Conservation (phyloP, 2,329 filamentous ascomycete species). For the Ceratocystis alfenasii region DNA sequence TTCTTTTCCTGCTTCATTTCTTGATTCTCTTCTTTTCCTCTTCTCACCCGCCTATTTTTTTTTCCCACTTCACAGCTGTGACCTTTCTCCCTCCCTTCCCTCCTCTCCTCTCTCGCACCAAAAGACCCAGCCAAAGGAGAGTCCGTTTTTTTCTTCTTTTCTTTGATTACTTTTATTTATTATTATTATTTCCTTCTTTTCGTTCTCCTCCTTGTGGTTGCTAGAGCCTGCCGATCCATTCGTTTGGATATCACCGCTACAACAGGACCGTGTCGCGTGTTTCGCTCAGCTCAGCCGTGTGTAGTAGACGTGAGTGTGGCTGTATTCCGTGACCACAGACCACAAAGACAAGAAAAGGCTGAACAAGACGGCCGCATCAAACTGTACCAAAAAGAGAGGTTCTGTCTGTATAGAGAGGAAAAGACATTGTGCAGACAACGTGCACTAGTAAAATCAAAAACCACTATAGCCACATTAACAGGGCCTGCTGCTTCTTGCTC, state of each 20-base stretch:
- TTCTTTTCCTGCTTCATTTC: conserved; percentile 13
- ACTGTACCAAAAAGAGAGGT: no score
- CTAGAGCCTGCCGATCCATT: neutral
- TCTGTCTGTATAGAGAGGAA: neutral
- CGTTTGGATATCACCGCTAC: neutral
- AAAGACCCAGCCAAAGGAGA: conserved; percentile 6
- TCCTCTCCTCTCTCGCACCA: neutral
- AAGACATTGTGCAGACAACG: neutral
- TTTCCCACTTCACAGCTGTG: no score
- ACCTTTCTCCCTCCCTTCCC: neutral
- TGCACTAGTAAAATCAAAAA: neutral
- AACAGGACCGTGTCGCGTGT: no score
- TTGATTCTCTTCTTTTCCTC: conserved; percentile 12
- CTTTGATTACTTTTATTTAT: neutral
- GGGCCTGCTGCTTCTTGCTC: no score
- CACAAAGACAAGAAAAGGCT: conserved; percentile 11
- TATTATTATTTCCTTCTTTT: conserved; percentile 18
- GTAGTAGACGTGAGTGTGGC: conserved; percentile 13
- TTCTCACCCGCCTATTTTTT: neutral
- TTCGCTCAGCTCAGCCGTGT: neutral
- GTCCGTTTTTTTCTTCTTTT: neutral
- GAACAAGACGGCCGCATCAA: conserved; percentile 13
- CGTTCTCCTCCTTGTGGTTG: conserved; percentile 23
- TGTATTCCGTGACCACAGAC: conserved; percentile 18
- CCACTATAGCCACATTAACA: neutral